Conservation (phyloP, 2,329 filamentous ascomycete species). For the Neofusicoccum cordaticola region DNA sequence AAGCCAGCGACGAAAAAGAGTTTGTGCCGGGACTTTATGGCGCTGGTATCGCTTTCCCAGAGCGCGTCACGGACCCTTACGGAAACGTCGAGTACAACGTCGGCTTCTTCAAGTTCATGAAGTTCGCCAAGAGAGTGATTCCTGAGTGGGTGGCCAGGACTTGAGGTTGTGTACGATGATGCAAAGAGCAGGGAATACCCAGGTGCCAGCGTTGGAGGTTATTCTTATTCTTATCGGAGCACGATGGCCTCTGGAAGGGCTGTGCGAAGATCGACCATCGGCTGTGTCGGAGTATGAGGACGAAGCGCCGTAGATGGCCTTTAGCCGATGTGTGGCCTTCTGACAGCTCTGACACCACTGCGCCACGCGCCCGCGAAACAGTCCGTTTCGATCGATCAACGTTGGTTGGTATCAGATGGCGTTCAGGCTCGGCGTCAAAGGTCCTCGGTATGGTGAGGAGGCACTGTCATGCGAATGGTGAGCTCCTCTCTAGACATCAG, state of each 20-base stretch:
- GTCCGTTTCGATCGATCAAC: neutral
- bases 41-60: conserved; percentile 63
- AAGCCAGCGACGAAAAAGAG: conserved; percentile 19
- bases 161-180: neutral
- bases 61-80: conserved; percentile 58
- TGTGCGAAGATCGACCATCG: neutral
- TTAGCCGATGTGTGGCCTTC: neutral
- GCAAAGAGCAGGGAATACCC: neutral
- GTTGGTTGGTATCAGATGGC: neutral
- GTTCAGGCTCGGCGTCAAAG: neutral
- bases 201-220: neutral
- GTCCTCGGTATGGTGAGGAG: neutral
- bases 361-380: neutral
- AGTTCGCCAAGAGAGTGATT: conserved; percentile 55
- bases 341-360: neutral
- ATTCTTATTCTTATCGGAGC: neutral
- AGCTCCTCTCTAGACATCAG: neutral
- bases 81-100: conserved; percentile 63
- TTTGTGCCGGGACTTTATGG: conserved; percentile 55
- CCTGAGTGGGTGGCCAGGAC: conserved; percentile 46
- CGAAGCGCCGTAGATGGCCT: neutral
- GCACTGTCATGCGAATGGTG: neutral
- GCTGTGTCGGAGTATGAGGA: too few species aligned
- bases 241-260: neutral
- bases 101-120: conserved; percentile 66